These are phyloP conservation scores for Diaporthe sp. DNA, from an alignment of 2,329 filamentous ascomycete species.

Conservation along the genomic window DNA sequence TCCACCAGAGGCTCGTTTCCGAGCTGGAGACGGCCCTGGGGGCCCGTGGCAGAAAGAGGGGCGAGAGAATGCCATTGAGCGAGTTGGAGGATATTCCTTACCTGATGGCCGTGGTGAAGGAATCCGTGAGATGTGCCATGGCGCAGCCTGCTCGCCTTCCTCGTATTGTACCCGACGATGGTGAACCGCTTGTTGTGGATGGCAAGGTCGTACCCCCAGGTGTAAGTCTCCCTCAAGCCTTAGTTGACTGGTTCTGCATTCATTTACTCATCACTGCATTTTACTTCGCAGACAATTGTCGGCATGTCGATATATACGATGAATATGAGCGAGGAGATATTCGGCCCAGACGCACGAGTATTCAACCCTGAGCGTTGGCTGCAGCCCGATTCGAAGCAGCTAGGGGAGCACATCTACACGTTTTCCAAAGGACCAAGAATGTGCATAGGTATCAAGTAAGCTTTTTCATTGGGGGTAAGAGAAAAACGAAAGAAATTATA, in stretches of 20 bases:
- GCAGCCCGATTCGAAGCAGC: neutral
- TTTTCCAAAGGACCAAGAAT: neutral
- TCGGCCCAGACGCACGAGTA: neutral
- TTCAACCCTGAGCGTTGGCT: neutral
- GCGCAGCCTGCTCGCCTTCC: neutral
- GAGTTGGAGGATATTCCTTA: neutral
- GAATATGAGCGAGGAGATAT: slow-evolving; percentile 7
- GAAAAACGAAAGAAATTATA: neutral
- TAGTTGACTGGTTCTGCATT: too few species aligned
- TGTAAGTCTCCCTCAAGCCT: neutral
- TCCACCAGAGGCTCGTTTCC: neutral
- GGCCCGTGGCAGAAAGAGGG: neutral
- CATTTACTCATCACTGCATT: too few species aligned
- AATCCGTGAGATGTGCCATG: neutral
- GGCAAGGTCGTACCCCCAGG: neutral
- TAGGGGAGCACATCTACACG: neutral
- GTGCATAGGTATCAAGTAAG: neutral
- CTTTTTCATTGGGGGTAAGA: neutral
- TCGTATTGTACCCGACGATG: neutral
- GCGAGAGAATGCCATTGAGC: neutral
- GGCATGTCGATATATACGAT: neutral
- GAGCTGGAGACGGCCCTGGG: neutral
- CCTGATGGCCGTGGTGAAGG: neutral
- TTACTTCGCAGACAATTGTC: neutral
- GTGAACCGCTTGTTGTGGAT: neutral